Conservation (phyloP, 176 grass and related monocot species). For the Phoenix roebelenii region DNA sequence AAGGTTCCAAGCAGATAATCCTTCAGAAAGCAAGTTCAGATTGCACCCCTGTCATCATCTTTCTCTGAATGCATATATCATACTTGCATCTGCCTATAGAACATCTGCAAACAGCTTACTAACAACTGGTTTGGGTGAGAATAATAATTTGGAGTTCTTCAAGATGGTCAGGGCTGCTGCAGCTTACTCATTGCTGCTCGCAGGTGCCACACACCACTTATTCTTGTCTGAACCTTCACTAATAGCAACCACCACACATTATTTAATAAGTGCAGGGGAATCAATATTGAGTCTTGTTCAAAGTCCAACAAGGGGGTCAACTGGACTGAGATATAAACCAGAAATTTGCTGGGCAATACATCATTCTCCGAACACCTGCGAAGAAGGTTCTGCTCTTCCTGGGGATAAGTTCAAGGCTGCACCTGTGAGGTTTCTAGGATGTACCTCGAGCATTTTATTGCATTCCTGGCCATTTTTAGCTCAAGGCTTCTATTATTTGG, state of each 20-base stretch:
- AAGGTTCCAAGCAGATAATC: constrained; percentile 20
- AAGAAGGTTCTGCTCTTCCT: constrained; percentile 8
- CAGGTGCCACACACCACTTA: constrained; percentile 47
- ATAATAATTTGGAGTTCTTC: constrained; percentile 17
- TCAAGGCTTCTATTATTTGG: constrained; percentile 30
- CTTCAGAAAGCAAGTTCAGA: constrained; percentile 27
- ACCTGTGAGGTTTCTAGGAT: constrained; percentile 35
- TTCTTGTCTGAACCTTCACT: constrained; percentile 67
- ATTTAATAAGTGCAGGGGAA: constrained; percentile 52
- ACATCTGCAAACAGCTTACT: constrained; percentile 27
- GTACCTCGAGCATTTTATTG: constrained; percentile 33
- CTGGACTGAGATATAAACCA: constrained; percentile 11
- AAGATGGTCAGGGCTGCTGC: constrained; percentile 48
- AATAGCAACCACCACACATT: constrained; percentile 40
- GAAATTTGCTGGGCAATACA: constrained; percentile 17
- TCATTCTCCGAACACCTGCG: constrained; percentile 19
- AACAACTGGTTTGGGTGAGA: constrained; percentile 10
- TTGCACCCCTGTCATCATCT: constrained; percentile 66
- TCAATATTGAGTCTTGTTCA: constrained; percentile 43
- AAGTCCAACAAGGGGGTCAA: constrained; percentile 17
- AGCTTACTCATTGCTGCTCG: constrained; percentile 63
- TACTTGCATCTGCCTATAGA: constrained; percentile 72
- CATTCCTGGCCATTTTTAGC: constrained; percentile 59
- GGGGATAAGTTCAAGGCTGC: constrained; percentile 42
- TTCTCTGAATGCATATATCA: constrained; percentile 45